Percentiles rank a stretch among this genome's conserved stretches.
phyloP scores from a whole-genome alignment of 192 early-diverging fungal species.

The Coemansia brasiliensis region DNA sequence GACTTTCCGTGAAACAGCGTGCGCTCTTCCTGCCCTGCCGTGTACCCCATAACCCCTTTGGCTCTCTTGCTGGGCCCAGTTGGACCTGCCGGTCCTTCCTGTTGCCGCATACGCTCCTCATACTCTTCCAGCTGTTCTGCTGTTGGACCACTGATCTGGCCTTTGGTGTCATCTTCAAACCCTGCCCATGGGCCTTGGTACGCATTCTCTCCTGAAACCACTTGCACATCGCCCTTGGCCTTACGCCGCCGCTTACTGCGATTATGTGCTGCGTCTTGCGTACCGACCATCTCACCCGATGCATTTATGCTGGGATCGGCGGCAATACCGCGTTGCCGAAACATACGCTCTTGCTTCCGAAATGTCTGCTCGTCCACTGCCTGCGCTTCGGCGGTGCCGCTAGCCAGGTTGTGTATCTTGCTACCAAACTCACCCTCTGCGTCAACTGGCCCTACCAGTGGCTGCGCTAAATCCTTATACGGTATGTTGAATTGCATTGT shows the following conservation, averaged over 20 bases:
- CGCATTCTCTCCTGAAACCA: slow-evolving; percentile 71
- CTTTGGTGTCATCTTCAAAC: slow-evolving; percentile 79
- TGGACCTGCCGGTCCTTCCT: background rate
- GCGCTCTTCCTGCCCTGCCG: slow-evolving; percentile 66
- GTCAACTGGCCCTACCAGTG: slow-evolving; percentile 26
- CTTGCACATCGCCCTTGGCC: slow-evolving; percentile 70
- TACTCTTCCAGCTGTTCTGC: slow-evolving; percentile 55
- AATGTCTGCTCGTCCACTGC: slow-evolving; percentile 57
- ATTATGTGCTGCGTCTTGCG: slow-evolving; percentile 17
- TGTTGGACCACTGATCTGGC: slow-evolving; percentile 58
- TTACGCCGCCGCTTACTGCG: slow-evolving; percentile 60
- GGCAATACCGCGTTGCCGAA: slow-evolving; percentile 76
- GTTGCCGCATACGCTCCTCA: slow-evolving; percentile 23
- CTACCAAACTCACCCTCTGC: slow-evolving; percentile 23
- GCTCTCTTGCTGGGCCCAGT: background rate
- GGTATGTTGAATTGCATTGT: slow-evolving; percentile 28
- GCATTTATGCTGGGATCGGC: slow-evolving; percentile 68
- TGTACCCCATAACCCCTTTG: background rate
- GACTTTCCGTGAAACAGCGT: slow-evolving; percentile 85
- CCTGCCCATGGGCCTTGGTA: slow-evolving; percentile 95
- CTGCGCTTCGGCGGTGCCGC: slow-evolving; percentile 32
- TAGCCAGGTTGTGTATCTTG: slow-evolving; percentile 4
- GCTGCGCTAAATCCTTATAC: slow-evolving; percentile 30
- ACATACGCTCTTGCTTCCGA: slow-evolving; percentile 81
- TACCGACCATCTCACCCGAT: slow-evolving; percentile 60